Base-by-base conservation (phyloP, 2,329 filamentous ascomycete species). In the Claviceps citrina region DNA sequence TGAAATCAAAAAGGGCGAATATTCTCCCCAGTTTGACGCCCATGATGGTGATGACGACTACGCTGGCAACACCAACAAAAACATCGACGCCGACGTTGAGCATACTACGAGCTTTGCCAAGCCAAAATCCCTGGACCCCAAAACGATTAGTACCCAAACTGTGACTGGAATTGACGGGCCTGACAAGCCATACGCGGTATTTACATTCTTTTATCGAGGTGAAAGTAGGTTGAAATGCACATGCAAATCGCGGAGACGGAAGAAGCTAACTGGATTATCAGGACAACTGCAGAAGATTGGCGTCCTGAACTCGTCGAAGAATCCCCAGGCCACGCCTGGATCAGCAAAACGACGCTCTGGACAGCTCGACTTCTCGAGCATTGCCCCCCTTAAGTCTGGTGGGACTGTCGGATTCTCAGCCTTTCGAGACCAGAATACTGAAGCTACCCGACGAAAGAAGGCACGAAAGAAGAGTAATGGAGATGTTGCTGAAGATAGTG, bases 21-120 rank as follows among this genome's bases (percentile, higher is more conserved):
- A 96, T 60, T 94, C 87, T 1, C 91, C 91, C 10, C 91, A 96
- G 54, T 96, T 96, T 48, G 87, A 94, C 57, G 89, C 89, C 3
- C 85, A 96, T 52, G 91, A 96, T 53, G 89, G 94, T 46, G 87
- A 94, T 46, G 86, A 94, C 41, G 78, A 81, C 40, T 65, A 70
- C 15, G 58, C 69, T 22, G 62, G 56, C 28, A 64, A 66, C 22
- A 70, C 66, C 6, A 72, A 67, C 38, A 75, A 70, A 30, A 68
- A 68, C 12, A 68, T 82, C 44, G 83, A 87, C 51, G 81, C 77
- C 31, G 85, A 94, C 53, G 75, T 95, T 42, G 91, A 96, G 61
- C 91, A 98, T 58, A 96, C 91, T 2, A 96, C 91, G 7, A 94
- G 87, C 56, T 96, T 96, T 60, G 89, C 89, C 8, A 93, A 95